These are phyloP conservation scores for Candida dajiaensis DNA, from an alignment of 805 yeast species.

Conservation along the genomic window DNA sequence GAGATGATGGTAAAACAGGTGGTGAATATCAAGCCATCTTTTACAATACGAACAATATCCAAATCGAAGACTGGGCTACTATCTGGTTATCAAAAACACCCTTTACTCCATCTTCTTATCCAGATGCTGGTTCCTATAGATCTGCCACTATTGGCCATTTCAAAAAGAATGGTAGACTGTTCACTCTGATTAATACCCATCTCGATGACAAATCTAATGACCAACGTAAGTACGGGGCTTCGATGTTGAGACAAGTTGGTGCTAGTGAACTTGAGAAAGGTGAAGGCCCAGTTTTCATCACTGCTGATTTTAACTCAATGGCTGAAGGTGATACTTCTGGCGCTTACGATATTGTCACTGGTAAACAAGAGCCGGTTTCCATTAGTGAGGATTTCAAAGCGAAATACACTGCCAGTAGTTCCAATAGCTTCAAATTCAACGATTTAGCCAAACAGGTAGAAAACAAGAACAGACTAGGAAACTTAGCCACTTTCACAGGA, in stretches of 20 bases:
- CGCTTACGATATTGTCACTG: conserved; percentile 8
- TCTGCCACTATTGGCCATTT: conserved; percentile 34
- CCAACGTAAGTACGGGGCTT: conserved; percentile 11
- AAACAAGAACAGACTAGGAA: conserved; percentile 26
- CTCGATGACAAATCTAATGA: conserved; percentile 35
- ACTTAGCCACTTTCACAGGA: conserved; percentile 36
- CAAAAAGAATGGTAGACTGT: conserved; percentile 14
- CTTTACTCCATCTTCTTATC: conserved; percentile 31
- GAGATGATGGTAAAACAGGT: conserved; percentile 35
- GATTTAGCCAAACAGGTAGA: conserved; percentile 24
- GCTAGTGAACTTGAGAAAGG: conserved; percentile 31
- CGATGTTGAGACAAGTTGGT: conserved; percentile 20
- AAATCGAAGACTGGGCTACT: conserved; percentile 29
- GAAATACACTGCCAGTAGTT: conserved; percentile 14
- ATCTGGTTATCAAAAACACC: conserved; percentile 40
- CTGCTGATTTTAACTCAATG: conserved; percentile 40
- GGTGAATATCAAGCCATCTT: conserved; percentile 41
- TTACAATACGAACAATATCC: conserved; percentile 28
- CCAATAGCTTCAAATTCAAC: conserved; percentile 20
- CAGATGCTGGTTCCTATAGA: conserved; percentile 36
- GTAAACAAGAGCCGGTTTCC: conserved; percentile 5
- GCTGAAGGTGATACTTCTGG: conserved; percentile 6
- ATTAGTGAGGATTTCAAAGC: conserved; percentile 17
- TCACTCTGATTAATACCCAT: conserved; percentile 36
- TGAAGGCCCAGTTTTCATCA: conserved; percentile 32